Evolutionary conservation across 1,284 basidiomycete genomes (phyloP).

Genomic region (Ganoderma meredithae): DNA sequence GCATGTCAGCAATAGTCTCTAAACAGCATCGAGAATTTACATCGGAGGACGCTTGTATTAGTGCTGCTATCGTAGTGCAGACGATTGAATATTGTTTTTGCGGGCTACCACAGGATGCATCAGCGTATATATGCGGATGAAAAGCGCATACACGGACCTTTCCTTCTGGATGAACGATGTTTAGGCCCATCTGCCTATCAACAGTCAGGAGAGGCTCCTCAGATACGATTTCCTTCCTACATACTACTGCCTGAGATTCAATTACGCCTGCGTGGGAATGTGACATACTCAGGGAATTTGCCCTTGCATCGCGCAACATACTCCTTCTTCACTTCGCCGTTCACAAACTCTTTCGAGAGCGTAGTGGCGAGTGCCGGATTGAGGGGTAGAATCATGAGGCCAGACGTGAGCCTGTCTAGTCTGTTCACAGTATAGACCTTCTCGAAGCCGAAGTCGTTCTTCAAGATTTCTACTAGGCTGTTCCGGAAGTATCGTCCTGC

Average conservation of each 20-base stretch:
- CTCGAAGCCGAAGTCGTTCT: slow-evolving; percentile 83
- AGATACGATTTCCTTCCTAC: slow-evolving; percentile 80
- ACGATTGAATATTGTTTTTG: slow-evolving; percentile 90
- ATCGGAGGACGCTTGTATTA: slow-evolving; percentile 90
- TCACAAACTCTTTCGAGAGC: slow-evolving; percentile 84
- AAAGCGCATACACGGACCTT: slow-evolving; percentile 55
- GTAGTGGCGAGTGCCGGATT: slow-evolving; percentile 74
- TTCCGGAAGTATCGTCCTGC: slow-evolving; percentile 90
- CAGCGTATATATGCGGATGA: background rate
- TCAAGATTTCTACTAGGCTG: slow-evolving; percentile 88
- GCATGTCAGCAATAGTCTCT: slow-evolving; percentile 2
- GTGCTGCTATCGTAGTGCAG: slow-evolving; percentile 86
- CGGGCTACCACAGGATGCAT: slow-evolving; percentile 57
- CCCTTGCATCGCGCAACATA: slow-evolving; percentile 90
- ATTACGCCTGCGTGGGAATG: background rate
- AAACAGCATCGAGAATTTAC: slow-evolving; percentile 50
- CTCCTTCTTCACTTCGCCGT: slow-evolving; percentile 86
- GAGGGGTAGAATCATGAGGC: slow-evolving; percentile 94
- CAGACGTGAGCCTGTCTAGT: slow-evolving; percentile 94
- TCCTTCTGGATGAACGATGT: slow-evolving; percentile 93
- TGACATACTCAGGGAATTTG: slow-evolving; percentile 80
- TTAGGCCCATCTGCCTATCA: slow-evolving; percentile 95
- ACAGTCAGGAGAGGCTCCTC: slow-evolving; percentile 91
- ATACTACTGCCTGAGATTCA: background rate
- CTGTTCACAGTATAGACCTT: slow-evolving; percentile 93